These are phyloP conservation scores for Dacryopinax primogenitus DNA, from an alignment of 768 basidiomycete species.

Conservation along the genomic window DNA sequence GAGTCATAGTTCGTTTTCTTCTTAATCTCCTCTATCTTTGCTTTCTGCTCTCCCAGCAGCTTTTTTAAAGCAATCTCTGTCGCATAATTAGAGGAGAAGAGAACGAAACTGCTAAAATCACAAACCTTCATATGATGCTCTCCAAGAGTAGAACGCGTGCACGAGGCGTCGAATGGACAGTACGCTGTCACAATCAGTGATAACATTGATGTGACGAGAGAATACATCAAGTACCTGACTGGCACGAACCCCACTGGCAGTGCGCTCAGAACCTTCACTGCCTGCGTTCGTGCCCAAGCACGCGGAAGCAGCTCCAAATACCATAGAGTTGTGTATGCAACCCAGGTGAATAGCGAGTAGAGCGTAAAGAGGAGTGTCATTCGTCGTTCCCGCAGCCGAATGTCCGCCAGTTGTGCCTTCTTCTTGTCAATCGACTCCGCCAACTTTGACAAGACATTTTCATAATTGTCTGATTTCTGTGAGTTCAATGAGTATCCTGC, in stretches of 20 bases:
- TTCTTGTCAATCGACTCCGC: slow-evolving; percentile 59
- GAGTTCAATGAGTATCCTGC: neutral
- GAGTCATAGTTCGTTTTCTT: slow-evolving; percentile 93
- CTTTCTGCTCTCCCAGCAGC: slow-evolving; percentile 63
- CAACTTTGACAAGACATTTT: slow-evolving; percentile 53
- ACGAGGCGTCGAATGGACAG: neutral
- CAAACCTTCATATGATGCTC: neutral
- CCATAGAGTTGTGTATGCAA: slow-evolving; percentile 27
- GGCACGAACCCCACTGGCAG: slow-evolving; percentile 61
- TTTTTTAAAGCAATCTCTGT: slow-evolving; percentile 67
- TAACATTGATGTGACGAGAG: neutral
- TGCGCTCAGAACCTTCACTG: slow-evolving; percentile 27
- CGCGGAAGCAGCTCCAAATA: slow-evolving; percentile 19
- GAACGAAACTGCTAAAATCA: neutral
- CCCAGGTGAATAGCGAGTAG: slow-evolving; percentile 65
- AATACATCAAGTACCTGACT: slow-evolving; percentile 46
- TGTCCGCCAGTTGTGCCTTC: slow-evolving; percentile 61
- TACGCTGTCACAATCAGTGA: neutral
- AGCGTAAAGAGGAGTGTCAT: slow-evolving; percentile 64
- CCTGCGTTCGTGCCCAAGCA: slow-evolving; percentile 31
- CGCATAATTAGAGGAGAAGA: neutral
- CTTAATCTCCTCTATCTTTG: slow-evolving; percentile 90
- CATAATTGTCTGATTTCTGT: slow-evolving; percentile 56
- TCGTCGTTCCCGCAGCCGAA: slow-evolving; percentile 72
- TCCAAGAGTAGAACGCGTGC: neutral